Conservation (phyloP, 345 rosid genomes). For the Linum trigynum region DNA sequence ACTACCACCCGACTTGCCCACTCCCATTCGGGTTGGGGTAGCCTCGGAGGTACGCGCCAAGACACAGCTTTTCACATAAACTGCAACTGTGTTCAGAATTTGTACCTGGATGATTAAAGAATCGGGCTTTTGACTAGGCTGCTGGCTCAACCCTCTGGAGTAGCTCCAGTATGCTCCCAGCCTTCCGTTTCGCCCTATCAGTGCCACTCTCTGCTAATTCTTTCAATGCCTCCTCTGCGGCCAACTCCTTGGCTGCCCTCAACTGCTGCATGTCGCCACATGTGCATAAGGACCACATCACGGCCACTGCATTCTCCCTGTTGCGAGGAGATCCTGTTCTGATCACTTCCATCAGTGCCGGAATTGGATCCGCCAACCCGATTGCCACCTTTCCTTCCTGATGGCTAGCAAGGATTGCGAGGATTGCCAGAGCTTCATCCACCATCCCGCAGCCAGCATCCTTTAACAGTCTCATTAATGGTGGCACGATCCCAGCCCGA, state of each 20-base stretch:
- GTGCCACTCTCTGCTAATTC: conserved; percentile 81
- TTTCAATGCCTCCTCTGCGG: conserved; percentile 67
- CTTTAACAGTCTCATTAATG: conserved; percentile 62
- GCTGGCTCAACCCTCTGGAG: conserved; percentile 41
- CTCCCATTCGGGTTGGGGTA: too few relatives aligned
- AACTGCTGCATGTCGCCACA: conserved; percentile 50
- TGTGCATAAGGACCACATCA: conserved; percentile 71
- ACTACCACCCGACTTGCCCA: too few relatives aligned
- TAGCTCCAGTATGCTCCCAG: conserved; percentile 63
- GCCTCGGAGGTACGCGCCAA: neutral
- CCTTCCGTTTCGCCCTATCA: conserved; percentile 96
- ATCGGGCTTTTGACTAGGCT: neutral
- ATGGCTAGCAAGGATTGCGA: conserved; percentile 81
- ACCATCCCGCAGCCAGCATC: conserved; percentile 96
- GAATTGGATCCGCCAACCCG: conserved; percentile 61
- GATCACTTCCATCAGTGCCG: conserved; percentile 63
- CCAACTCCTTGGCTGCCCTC: conserved; percentile 51
- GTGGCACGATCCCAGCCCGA: conserved; percentile 75
- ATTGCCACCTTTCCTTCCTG: conserved; percentile 81
- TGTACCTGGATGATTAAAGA: neutral
- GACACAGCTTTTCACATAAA: neutral
- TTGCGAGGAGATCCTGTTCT: conserved; percentile 88
- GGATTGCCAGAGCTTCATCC: conserved; percentile 82
- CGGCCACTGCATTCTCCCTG: conserved; percentile 81
- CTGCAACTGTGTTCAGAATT: neutral